These are phyloP conservation scores for Eutrema heterophyllum DNA, from an alignment of 345 rosid genomes.

Conservation along the genomic window DNA sequence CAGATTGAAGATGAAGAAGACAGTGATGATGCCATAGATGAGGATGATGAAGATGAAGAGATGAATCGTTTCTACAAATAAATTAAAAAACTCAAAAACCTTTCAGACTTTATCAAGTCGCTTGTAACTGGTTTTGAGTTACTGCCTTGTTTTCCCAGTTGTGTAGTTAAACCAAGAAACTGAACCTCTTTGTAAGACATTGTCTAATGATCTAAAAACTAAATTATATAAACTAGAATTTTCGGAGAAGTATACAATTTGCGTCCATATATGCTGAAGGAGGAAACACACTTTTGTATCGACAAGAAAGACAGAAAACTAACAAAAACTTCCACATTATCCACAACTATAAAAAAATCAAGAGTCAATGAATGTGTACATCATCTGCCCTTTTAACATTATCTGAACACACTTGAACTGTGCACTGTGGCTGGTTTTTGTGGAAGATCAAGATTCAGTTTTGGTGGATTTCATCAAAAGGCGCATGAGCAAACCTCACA, in stretches of 20 bases:
- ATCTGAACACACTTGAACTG: background rate
- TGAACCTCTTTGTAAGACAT: background rate
- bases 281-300: background rate
- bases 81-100: background rate
- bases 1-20: constrained; percentile 35
- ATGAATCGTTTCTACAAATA: constrained; percentile 36
- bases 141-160: background rate
- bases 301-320: background rate
- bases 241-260: constrained; percentile 5
- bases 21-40: constrained; percentile 42
- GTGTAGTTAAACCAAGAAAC: constrained; percentile 4
- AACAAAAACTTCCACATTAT: constrained; percentile 1
- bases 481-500: constrained; percentile 75
- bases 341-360: constrained; percentile 3
- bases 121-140: background rate
- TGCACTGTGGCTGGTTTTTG: background rate
- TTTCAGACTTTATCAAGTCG: background rate
- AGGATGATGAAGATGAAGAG: constrained; percentile 65
- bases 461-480: constrained; percentile 63
- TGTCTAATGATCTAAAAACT: background rate
- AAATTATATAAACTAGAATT: background rate
- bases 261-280: constrained; percentile 21
- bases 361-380: background rate
- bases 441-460: constrained; percentile 33
- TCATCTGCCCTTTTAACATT: background rate